Percentiles rank a stretch among this genome's conserved stretches.
phyloP scores from a whole-genome alignment of 108 stramenopile species.

The Discostella pseudostelligera region DNA sequence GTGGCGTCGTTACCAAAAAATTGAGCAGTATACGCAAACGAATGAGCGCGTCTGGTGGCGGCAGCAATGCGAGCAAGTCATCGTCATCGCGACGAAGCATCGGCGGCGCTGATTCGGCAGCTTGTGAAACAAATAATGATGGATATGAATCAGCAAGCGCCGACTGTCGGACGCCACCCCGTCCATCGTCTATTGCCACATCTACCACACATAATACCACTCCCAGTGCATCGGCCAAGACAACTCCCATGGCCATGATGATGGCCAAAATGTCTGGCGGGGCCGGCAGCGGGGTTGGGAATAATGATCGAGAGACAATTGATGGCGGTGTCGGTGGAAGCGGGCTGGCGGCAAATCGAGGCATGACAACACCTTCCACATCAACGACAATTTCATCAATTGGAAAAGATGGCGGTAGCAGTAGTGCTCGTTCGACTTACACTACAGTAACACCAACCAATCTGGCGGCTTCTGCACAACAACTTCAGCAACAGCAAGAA shows the following conservation, averaged over 20 bases:
- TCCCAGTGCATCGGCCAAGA: not conserved
- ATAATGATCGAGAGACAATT: not conserved
- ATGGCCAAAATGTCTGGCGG: not conserved
- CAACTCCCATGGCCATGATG: too few species aligned
- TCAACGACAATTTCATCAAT: too few species aligned
- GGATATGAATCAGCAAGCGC: too few species aligned
- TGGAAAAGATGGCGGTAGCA: too few species aligned
- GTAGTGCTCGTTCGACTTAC: too few species aligned
- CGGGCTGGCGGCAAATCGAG: not conserved
- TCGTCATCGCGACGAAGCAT: not conserved
- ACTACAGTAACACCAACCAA: not conserved
- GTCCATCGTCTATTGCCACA: not conserved
- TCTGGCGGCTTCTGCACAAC: not conserved
- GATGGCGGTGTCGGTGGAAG: not conserved
- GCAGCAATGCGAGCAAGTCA: not conserved
- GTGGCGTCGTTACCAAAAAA: slow-evolving; percentile 1
- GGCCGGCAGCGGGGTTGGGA: not conserved
- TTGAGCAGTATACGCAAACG: not conserved
- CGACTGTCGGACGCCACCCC: not conserved
- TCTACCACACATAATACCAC: not conserved
- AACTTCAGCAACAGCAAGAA: not conserved
- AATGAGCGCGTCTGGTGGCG: not conserved
- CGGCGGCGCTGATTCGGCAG: too few species aligned
- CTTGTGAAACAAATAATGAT: too few species aligned
- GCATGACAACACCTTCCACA: too few species aligned